These are phyloP conservation scores for Apiospora hydei DNA, from an alignment of 2,329 filamentous ascomycete species.

Conservation along the genomic window DNA sequence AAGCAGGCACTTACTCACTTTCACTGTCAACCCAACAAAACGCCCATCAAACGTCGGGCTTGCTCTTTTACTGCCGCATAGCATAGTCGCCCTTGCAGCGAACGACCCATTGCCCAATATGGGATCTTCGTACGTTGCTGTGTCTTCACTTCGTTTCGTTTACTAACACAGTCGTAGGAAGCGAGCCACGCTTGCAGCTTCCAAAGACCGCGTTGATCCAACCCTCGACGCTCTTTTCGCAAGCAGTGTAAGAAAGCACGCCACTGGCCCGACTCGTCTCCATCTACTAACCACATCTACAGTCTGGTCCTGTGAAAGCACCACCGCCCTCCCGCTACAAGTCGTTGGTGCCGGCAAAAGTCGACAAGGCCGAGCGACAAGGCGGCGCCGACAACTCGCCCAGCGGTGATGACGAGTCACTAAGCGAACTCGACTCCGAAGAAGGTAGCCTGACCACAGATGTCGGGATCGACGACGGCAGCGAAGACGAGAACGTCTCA, in stretches of 20 bases:
- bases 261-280: background rate
- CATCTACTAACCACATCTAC: conserved; percentile 23
- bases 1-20: background rate
- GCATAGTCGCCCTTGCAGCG: background rate
- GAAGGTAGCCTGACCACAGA: conserved; percentile 33
- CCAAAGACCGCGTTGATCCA: conserved; percentile 70
- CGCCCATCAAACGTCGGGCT: background rate
- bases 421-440: conserved; percentile 32
- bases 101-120: background rate
- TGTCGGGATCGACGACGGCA: conserved; percentile 36
- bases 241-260: conserved; percentile 66
- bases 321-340: conserved; percentile 55
- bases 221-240: conserved; percentile 74
- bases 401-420: conserved; percentile 32
- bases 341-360: conserved; percentile 42
- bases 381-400: conserved; percentile 27
- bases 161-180: conserved; percentile 41
- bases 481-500: conserved; percentile 43
- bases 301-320: conserved; percentile 61
- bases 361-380: conserved; percentile 42
- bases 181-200: conserved; percentile 47
- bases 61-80: background rate
- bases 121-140: conserved; percentile 8
- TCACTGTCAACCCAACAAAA: background rate
- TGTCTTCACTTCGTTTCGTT: conserved; percentile 32